Evolutionary conservation across 179 eudicot genomes (phyloP).

Genomic region (Monotropa hypopitys): DNA sequence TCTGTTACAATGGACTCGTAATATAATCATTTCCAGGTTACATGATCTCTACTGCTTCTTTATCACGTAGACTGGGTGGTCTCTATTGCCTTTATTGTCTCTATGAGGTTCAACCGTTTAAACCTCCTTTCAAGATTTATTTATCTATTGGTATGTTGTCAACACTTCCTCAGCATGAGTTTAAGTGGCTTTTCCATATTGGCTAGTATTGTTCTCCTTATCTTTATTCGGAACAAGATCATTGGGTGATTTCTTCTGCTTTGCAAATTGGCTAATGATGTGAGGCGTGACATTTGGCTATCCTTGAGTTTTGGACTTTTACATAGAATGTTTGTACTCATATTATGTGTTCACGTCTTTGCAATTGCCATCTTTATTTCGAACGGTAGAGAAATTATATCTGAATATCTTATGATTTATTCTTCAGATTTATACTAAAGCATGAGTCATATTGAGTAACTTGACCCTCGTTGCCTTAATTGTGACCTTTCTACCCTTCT

Average conservation of each 20-base stretch:
- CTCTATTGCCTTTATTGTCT: constrained; percentile 77
- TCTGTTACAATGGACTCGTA: neutral
- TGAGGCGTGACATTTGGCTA: neutral
- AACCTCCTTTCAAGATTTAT: constrained; percentile 68
- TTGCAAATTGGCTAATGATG: neutral
- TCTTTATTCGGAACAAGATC: neutral
- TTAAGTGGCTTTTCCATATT: neutral
- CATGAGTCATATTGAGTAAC: neutral
- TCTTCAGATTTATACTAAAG: neutral
- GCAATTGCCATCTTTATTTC: neutral
- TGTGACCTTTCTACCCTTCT: neutral
- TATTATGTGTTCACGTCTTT: neutral
- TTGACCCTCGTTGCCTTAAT: neutral
- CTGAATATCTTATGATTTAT: neutral
- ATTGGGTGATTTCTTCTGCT: neutral
- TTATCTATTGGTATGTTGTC: constrained; percentile 53
- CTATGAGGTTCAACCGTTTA: constrained; percentile 73
- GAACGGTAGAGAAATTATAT: neutral
- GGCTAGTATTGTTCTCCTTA: neutral
- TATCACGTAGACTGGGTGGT: constrained; percentile 59
- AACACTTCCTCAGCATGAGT: neutral
- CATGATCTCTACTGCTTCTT: constrained; percentile 33
- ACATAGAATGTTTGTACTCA: neutral
- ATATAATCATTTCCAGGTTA: constrained; percentile 36
- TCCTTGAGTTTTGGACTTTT: neutral